Evolutionary conservation across 352 stramenopile genomes (phyloP), one percentile per base, ranked within the genome.

Genomic region (Thraustochytrium sp.): DNA sequence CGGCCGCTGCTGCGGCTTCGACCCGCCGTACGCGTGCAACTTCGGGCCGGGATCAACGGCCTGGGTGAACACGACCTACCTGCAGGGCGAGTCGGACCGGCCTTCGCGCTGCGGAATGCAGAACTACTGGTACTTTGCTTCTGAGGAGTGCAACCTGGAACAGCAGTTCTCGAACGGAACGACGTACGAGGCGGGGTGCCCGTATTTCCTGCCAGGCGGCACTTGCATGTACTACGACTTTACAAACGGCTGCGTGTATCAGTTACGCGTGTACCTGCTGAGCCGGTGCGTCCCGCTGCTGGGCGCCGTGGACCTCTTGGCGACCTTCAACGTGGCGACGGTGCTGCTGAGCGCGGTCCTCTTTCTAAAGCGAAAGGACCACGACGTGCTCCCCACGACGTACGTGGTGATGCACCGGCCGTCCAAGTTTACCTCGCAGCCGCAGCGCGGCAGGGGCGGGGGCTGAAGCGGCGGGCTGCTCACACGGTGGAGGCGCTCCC

Each of bases 341-440:
- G 63, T 16, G 51, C 18, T 72, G 5, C 5, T 80, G 23, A 53
- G 21, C 37, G 26, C 46, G 16, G 13, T 80, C 2, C 38, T 80
- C 26, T 72, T 80, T 3, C 23, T 61, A 13, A 80, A 80, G 68
- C 42, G 68, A 11, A 80, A 80, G 42, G 68, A 80, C 23, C 46
- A 80, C 53, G 68, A 80, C 53, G 68, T 80, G 23, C 46, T 80
- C n/a, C 68, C 68, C 9, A 80, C 68, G 16, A 44, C 68, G 23
- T 80, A 65, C 51, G 34, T 44, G 8, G 36, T 37, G 44, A 21
- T 16, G 5, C 62, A 54, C 62, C 29, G 62, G 1, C 62, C 62
- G 26, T 72, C 59, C 16, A 72, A 72, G 59, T 72, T 72, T 72
- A 46, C n/a, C n/a, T 49, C 4, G 40, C 31, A 16, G 59, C 26